A percentile compares a stretch with the other conserved stretches of the same genome.
Conservation (phyloP, 768 basidiomycete species). For the Hortiboletus campestris region DNA sequence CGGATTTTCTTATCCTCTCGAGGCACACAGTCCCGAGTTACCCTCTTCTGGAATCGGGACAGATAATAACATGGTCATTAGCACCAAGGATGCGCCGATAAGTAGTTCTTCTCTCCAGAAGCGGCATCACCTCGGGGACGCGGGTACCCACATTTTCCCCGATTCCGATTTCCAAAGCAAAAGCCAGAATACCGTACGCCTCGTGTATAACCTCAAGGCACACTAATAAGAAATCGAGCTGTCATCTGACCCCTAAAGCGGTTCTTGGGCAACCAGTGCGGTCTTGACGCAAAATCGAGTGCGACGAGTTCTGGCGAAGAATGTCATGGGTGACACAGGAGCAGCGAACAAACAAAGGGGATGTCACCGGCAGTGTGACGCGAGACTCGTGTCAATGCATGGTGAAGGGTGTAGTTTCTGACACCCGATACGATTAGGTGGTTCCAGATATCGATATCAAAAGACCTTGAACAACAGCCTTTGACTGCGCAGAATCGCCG, state of each 20-base stretch:
- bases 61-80: conserved; percentile 8
- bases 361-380: conserved; percentile 28
- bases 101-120: conserved; percentile 22
- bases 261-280: conserved; percentile 10
- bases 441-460: conserved; percentile 1
- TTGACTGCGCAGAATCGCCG: conserved; percentile 1
- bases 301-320: conserved; percentile 17
- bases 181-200: conserved; percentile 10
- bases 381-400: conserved; percentile 36
- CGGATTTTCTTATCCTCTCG: not conserved
- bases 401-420: conserved; percentile 34
- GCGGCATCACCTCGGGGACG: conserved; percentile 31
- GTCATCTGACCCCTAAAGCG: conserved; percentile 8
- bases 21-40: not conserved
- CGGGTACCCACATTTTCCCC: conserved; percentile 21
- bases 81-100: conserved; percentile 11
- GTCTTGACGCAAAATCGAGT: conserved; percentile 21
- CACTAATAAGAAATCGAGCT: conserved; percentile 11
- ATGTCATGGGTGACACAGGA: conserved; percentile 10
- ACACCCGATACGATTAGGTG: conserved; percentile 14
- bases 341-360: conserved; percentile 17
- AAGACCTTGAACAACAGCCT: conserved; percentile 8
- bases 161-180: conserved; percentile 10
- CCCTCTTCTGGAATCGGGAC: not conserved
- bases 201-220: conserved; percentile 17